These are phyloP conservation scores for Penicillium sp. DNA, from an alignment of 2,329 filamentous ascomycete genomes.

Conservation along the genomic window DNA sequence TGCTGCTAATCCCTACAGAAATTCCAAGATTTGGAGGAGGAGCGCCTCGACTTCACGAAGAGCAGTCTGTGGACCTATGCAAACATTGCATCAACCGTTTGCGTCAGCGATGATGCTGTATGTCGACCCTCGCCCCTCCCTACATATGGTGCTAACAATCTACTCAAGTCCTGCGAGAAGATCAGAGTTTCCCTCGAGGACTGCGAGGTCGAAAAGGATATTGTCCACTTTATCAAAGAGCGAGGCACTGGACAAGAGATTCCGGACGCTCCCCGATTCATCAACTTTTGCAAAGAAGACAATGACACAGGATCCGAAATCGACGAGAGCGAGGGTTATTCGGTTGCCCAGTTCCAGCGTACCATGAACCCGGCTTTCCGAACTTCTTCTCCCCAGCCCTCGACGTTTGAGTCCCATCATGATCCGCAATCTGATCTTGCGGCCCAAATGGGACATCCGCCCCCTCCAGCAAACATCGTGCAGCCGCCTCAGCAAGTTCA, in stretches of 20 bases:
- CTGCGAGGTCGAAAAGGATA: conserved; percentile 96
- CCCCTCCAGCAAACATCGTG: conserved; percentile 45
- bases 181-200: conserved; percentile 87
- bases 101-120: conserved; percentile 86
- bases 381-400: conserved; percentile 92
- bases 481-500: conserved; percentile 44
- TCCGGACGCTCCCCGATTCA: conserved; percentile 92
- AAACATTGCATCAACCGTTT: conserved; percentile 94
- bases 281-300: conserved; percentile 91
- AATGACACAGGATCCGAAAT: conserved; percentile 74
- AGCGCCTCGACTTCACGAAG: conserved; percentile 94
- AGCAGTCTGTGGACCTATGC: conserved; percentile 97
- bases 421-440: conserved; percentile 73
- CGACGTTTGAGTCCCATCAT: conserved; percentile 85
- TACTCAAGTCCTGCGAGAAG: conserved; percentile 75
- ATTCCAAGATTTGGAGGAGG: conserved; percentile 97
- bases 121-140: conserved; percentile 22
- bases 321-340: conserved; percentile 92
- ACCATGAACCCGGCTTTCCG: conserved; percentile 94
- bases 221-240: conserved; percentile 80
- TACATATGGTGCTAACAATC: conserved; percentile 10
- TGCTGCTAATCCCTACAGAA: conserved; percentile 54
- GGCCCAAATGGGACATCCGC: conserved; percentile 61
- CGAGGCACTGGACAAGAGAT: conserved; percentile 93
- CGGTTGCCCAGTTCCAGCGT: conserved; percentile 90